Evolutionary conservation across 1,139 yeast genomes (phyloP), one percentile per base, ranked within the genome.

Genomic region (Nakaseomyces glabratus): DNA sequence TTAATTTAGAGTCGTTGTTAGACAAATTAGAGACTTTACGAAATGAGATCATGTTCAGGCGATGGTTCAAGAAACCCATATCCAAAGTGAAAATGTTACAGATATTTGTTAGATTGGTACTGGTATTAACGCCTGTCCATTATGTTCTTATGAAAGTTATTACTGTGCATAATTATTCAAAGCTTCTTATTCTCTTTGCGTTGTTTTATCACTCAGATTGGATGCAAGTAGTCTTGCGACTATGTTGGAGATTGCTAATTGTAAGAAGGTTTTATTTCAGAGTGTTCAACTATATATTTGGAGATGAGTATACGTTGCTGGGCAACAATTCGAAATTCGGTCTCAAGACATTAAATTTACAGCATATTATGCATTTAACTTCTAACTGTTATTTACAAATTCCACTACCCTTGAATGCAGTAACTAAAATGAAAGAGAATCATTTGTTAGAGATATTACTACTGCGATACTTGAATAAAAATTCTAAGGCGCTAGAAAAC

Each of bases 221-320:
- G 50, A 41, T 46, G 20, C 58, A 55, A 35, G 46, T 47, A 9
- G 47, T 55, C 3, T 32, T 52, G 12, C 41, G 39, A 34, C 37
- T 55, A 14, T 35, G 49, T 24, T 54, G 59, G 58, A 43, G 60
- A 35, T 34, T 48, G 12, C 30, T 44, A n/a, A 32, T 31, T 23
- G 39, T 48, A 2, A 41, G 60, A 23, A 43, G 30, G 9, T 13
- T 39, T 6, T 49, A 47, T 24, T 41, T 41, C 31, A 30, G 24
- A 4, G 9, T 44, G 2, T 18, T 28, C 5, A 33, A 32, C 9
- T 36, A 35, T 18, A 41, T 44, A 7, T 26, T 26, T 17, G 30
- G 30, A n/a, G 30, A 26, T n/a, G 30, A 26, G n/a, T 17, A 18
- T 5, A 26, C 21, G 4, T 17, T 26, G 8, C 18, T 26, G 3